Conservation (phyloP, 2,329 filamentous ascomycete genomes). For the Trichoderma simmonsii region DNA sequence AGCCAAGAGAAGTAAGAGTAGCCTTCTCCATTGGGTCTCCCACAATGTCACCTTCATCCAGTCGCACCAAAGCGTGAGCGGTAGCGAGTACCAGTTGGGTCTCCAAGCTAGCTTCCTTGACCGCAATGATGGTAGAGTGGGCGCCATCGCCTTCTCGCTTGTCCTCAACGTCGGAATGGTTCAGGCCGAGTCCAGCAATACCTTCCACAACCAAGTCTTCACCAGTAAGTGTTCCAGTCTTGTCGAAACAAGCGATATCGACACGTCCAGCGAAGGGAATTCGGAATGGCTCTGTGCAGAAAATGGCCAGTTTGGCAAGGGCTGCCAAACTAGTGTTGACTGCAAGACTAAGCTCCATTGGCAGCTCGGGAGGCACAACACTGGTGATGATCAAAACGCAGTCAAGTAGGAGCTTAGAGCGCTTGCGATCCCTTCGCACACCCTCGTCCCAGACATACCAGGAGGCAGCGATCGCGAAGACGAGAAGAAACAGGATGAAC, state of each 20-base stretch:
- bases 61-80: conserved; percentile 89
- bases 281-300: conserved; percentile 97
- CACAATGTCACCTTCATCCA: conserved; percentile 95
- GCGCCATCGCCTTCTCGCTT: conserved; percentile 73
- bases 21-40: conserved; percentile 99
- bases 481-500: conserved; percentile 93
- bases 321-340: conserved; percentile 97
- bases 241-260: conserved; percentile 97
- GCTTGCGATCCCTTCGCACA: conserved; percentile 89
- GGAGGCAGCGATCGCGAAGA: conserved; percentile 94
- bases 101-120: conserved; percentile 68
- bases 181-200: conserved; percentile 82
- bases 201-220: conserved; percentile 97
- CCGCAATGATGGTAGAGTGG: conserved; percentile 72
- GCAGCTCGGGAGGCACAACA: conserved; percentile 95
- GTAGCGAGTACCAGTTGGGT: conserved; percentile 93
- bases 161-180: conserved; percentile 61
- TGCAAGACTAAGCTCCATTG: conserved; percentile 95
- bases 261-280: conserved; percentile 95
- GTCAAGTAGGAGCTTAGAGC: conserved; percentile 94
- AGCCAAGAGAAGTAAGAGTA: conserved; percentile 82
- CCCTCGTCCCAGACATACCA: conserved; percentile 99
- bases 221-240: conserved; percentile 93
- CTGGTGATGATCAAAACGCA: conserved; percentile 97
- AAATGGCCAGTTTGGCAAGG: conserved; percentile 92